These are phyloP conservation scores for Ramalina peruviana DNA, from an alignment of 495 filamentous ascomycete genomes.

Conservation along the genomic window DNA sequence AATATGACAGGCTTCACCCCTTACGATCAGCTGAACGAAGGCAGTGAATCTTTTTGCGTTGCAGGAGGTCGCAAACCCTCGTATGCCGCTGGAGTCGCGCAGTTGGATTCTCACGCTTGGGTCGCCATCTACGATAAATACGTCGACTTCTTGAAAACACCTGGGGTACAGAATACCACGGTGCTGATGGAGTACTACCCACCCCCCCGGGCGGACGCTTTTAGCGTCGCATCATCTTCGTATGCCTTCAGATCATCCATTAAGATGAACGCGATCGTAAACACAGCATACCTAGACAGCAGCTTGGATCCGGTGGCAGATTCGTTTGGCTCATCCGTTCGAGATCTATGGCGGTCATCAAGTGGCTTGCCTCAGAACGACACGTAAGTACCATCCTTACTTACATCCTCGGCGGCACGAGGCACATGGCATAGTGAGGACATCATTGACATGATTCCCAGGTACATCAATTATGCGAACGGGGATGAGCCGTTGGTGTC, in stretches of 20 bases:
- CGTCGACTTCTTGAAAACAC: slow-evolving; percentile 2
- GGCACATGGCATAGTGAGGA: too few relatives aligned
- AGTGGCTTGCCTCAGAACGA: neutral
- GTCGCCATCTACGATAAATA: slow-evolving; percentile 6
- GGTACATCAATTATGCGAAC: slow-evolving; percentile 18
- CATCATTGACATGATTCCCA: neutral
- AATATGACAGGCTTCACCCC: slow-evolving; percentile 15
- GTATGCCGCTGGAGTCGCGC: slow-evolving; percentile 14
- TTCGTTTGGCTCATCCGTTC: neutral
- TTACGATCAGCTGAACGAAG: slow-evolving; percentile 20
- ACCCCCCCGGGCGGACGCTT: neutral
- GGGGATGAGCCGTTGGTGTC: slow-evolving; percentile 13
- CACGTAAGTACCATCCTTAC: neutral
- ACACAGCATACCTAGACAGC: neutral
- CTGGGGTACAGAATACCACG: neutral
- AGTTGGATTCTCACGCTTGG: slow-evolving; percentile 12
- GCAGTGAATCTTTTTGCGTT: slow-evolving; percentile 17
- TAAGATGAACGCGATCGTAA: too few relatives aligned
- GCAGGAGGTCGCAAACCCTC: slow-evolving; percentile 21
- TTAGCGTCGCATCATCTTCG: too few relatives aligned
- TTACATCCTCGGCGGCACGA: too few relatives aligned
- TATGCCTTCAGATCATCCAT: too few relatives aligned
- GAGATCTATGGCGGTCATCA: neutral
- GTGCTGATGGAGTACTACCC: slow-evolving; percentile 11
- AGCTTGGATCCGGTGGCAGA: neutral